Evolutionary conservation across 2,329 filamentous ascomycete species (phyloP).

Genomic region (Sporothrix schenckii): DNA sequence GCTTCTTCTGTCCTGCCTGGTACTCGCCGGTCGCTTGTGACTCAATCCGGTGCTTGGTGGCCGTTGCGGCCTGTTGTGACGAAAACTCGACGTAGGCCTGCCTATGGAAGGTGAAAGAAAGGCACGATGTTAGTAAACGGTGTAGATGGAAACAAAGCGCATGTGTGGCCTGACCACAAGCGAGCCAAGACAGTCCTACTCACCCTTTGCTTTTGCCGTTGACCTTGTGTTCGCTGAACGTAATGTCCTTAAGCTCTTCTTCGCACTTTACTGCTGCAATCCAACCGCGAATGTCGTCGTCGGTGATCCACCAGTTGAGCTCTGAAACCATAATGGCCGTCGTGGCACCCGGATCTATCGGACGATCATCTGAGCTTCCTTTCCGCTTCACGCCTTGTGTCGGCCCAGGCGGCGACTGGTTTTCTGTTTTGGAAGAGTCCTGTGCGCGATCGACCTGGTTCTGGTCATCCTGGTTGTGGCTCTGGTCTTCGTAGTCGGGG

Average conservation of each 20-base stretch:
- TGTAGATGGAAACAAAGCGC: not conserved
- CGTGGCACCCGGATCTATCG: constrained; percentile 62
- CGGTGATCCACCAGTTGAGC: constrained; percentile 94
- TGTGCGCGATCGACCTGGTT: constrained; percentile 34
- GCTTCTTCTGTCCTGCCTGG: constrained; percentile 66
- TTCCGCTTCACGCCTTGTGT: constrained; percentile 65
- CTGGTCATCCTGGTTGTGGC: constrained; percentile 35
- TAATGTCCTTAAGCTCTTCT: constrained; percentile 84
- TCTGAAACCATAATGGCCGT: constrained; percentile 84
- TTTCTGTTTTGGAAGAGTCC: constrained; percentile 37
- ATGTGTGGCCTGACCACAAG: too few species aligned
- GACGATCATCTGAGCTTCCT: constrained; percentile 60
- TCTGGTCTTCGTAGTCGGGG: constrained; percentile 35
- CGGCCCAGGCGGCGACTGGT: constrained; percentile 43
- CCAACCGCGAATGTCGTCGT: constrained; percentile 93
- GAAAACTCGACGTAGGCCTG: constrained; percentile 84
- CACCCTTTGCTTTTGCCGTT: constrained; percentile 99
- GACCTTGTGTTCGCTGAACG: constrained; percentile 97
- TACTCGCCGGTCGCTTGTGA: constrained; percentile 56
- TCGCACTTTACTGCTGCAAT: constrained; percentile 77
- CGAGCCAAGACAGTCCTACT: constrained; percentile 41
- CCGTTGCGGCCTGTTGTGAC: constrained; percentile 81
- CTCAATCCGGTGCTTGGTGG: constrained; percentile 81
- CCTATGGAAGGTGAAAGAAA: constrained; percentile 43
- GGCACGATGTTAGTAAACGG: constrained; percentile 24